These are phyloP conservation scores for Polyplosphaeria fusca DNA, from an alignment of 495 filamentous ascomycete species.

Conservation along the genomic window DNA sequence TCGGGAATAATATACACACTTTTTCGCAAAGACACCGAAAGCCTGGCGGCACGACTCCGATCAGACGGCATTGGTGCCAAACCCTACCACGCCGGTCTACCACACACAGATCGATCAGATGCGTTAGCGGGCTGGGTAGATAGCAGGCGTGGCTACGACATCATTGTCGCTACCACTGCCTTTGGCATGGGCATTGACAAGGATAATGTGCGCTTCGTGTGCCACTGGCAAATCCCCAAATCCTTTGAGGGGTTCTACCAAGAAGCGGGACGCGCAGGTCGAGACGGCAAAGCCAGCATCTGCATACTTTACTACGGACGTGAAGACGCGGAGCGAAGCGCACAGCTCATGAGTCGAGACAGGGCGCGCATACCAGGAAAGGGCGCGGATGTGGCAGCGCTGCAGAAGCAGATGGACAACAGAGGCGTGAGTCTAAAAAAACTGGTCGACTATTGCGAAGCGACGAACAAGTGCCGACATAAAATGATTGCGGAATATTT, in stretches of 20 bases:
- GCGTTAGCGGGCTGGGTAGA: slow-evolving; percentile 70
- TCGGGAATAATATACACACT: slow-evolving; percentile 90
- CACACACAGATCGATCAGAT: slow-evolving; percentile 59
- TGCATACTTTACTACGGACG: slow-evolving; percentile 87
- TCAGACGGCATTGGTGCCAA: slow-evolving; percentile 62
- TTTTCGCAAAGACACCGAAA: slow-evolving; percentile 71
- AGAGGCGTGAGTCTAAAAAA: slow-evolving; percentile 41
- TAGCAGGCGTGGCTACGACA: slow-evolving; percentile 70
- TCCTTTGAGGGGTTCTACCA: slow-evolving; percentile 95
- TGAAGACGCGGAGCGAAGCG: slow-evolving; percentile 74
- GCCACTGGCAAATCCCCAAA: slow-evolving; percentile 89
- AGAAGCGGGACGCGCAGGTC: slow-evolving; percentile 86
- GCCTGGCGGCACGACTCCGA: slow-evolving; percentile 62
- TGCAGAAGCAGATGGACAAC: slow-evolving; percentile 49
- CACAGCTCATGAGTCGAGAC: slow-evolving; percentile 39
- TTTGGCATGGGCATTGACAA: slow-evolving; percentile 99
- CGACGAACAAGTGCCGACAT: slow-evolving; percentile 69
- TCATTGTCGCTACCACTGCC: slow-evolving; percentile 91
- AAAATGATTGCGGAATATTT: slow-evolving; percentile 75
- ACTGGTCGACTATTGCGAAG: slow-evolving; percentile 79
- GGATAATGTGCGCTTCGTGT: slow-evolving; percentile 85
- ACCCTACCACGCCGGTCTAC: slow-evolving; percentile 67
- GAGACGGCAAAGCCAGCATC: slow-evolving; percentile 79
- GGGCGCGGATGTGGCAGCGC: slow-evolving; percentile 36
- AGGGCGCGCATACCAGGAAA: slow-evolving; percentile 25